Evolutionary conservation across 2,329 filamentous ascomycete genomes (phyloP).

Genomic region (Dothideomycetes sp.): DNA sequence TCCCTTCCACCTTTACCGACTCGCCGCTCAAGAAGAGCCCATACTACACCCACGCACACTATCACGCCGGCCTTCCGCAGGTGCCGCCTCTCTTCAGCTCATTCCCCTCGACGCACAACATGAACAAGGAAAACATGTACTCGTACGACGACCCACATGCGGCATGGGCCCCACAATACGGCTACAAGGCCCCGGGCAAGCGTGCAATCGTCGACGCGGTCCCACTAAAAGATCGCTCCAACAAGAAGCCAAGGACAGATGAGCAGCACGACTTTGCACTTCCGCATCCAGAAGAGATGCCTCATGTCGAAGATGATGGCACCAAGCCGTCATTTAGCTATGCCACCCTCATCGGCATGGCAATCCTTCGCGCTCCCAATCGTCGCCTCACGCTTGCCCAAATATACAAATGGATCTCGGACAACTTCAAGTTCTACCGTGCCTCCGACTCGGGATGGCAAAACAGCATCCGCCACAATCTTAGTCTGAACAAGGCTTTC

Average conservation of each 20-base stretch:
- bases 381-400: slow-evolving; percentile 80
- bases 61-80: too few species aligned
- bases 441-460: slow-evolving; percentile 86
- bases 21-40: slow-evolving; percentile 53
- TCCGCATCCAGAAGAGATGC: slow-evolving; percentile 69
- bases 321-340: slow-evolving; percentile 87
- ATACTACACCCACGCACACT: slow-evolving; percentile 15
- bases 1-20: slow-evolving; percentile 48
- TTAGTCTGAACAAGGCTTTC: slow-evolving; percentile 94
- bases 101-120: slow-evolving; percentile 33
- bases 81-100: slow-evolving; percentile 38
- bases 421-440: slow-evolving; percentile 81
- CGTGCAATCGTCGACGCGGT: slow-evolving; percentile 62
- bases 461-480: slow-evolving; percentile 96
- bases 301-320: slow-evolving; percentile 72
- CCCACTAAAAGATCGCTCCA: slow-evolving; percentile 56
- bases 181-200: slow-evolving; percentile 36
- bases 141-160: slow-evolving; percentile 24
- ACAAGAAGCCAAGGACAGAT: slow-evolving; percentile 59
- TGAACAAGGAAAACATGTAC: slow-evolving; percentile 40
- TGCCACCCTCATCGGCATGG: slow-evolving; percentile 91
- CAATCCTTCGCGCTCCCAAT: slow-evolving; percentile 75
- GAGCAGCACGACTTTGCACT: slow-evolving; percentile 42
- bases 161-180: slow-evolving; percentile 31
- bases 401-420: slow-evolving; percentile 99